These are phyloP conservation scores for Kwoniella europaea DNA, from an alignment of 768 basidiomycete species.

Conservation along the genomic window DNA sequence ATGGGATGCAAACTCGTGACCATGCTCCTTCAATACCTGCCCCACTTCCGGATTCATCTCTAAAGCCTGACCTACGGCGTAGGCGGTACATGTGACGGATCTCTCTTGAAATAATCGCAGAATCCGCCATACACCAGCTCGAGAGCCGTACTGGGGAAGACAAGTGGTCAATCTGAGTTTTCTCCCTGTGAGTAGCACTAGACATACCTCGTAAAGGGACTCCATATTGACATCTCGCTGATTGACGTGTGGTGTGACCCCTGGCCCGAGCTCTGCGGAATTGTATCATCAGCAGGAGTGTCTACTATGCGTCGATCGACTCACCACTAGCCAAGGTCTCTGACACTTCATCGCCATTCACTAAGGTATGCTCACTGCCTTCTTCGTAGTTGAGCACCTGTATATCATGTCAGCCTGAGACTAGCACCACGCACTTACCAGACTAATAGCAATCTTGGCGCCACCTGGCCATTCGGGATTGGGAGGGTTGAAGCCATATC, in stretches of 20 bases:
- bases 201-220: constrained; percentile 43
- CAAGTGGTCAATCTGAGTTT: neutral
- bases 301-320: neutral
- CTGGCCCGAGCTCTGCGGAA: constrained; percentile 39
- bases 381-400: constrained; percentile 29
- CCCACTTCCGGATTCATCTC: constrained; percentile 41
- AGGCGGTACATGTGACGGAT: constrained; percentile 35
- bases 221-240: constrained; percentile 48
- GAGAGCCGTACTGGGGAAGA: constrained; percentile 43
- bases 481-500: constrained; percentile 36
- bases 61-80: constrained; percentile 43
- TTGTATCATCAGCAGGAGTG: neutral
- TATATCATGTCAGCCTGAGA: neutral
- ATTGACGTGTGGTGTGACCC: constrained; percentile 29
- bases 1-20: constrained; percentile 50
- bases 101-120: constrained; percentile 43
- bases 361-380: constrained; percentile 34
- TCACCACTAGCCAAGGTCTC: constrained; percentile 35
- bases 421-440: constrained; percentile 34
- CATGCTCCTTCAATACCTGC: constrained; percentile 23
- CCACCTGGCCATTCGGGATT: constrained; percentile 43
- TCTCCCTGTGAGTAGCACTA: neutral
- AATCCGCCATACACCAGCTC: constrained; percentile 52
- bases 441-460: constrained; percentile 48
- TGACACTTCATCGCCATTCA: constrained; percentile 43